Conservation (phyloP, 208 protist genomes). For the Trypanosomatidae sp. region DNA sequence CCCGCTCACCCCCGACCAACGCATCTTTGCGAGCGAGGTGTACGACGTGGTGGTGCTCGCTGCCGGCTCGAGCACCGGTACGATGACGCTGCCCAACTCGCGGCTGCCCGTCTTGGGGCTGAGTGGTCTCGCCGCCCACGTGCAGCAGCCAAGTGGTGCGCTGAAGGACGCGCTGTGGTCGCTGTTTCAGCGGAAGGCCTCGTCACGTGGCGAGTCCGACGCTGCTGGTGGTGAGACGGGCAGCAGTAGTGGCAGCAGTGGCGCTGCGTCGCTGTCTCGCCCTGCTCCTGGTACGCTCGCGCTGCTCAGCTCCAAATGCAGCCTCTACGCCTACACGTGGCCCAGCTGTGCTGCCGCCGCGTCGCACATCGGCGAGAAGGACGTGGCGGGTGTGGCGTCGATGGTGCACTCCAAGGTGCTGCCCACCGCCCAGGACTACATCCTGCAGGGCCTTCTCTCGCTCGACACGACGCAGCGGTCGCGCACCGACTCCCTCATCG, state of each 20-base stretch:
- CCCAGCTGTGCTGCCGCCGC: not conserved
- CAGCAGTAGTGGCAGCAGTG: not conserved
- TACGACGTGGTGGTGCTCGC: conserved; percentile 87
- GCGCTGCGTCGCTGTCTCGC: not conserved
- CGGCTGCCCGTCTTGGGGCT: conserved; percentile 72
- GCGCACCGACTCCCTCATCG: conserved; percentile 7
- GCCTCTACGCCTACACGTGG: conserved; percentile 39
- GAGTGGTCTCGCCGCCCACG: conserved; percentile 40
- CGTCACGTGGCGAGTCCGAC: not conserved
- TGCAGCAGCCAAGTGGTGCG: conserved; percentile 22
- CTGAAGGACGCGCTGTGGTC: conserved; percentile 28
- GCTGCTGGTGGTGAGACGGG: too few relatives aligned
- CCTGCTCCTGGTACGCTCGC: conserved; percentile 18
- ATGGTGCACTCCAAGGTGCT: conserved; percentile 12
- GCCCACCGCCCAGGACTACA: conserved; percentile 19
- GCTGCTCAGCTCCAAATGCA: conserved; percentile 32
- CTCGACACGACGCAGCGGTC: conserved; percentile 43
- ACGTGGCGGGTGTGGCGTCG: conserved; percentile 1
- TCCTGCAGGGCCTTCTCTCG: conserved; percentile 57
- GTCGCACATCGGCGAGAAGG: not conserved
- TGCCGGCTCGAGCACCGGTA: conserved; percentile 54
- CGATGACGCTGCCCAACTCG: conserved; percentile 51
- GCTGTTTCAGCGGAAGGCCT: conserved; percentile 21
- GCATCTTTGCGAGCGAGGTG: conserved; percentile 26
- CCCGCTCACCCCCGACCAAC: conserved; percentile 19